These are phyloP conservation scores for Cercospora sp. DNA, from an alignment of 2,329 filamentous ascomycete species.

Conservation along the genomic window DNA sequence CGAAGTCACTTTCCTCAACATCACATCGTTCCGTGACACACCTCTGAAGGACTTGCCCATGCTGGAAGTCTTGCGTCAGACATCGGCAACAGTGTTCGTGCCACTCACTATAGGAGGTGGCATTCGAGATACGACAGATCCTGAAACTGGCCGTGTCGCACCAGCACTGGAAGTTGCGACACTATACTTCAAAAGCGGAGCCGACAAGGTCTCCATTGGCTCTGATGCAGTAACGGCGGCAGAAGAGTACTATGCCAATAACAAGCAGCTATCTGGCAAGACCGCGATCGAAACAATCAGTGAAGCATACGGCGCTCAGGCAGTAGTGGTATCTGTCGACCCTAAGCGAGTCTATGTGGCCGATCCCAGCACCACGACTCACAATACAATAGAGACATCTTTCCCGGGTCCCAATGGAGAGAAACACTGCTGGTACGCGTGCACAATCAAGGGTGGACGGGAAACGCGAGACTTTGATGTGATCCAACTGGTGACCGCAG, in stretches of 20 bases:
- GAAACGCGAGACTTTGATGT: conserved; percentile 95
- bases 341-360: conserved; percentile 85
- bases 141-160: conserved; percentile 75
- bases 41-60: conserved; percentile 90
- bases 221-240: conserved; percentile 91
- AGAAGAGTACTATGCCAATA: conserved; percentile 79
- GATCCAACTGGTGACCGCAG: conserved; percentile 79
- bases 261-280: conserved; percentile 68
- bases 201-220: conserved; percentile 96
- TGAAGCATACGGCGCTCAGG: conserved; percentile 89
- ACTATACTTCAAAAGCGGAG: conserved; percentile 95
- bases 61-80: conserved; percentile 85
- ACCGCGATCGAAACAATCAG: conserved; percentile 97
- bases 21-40: conserved; percentile 95
- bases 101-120: conserved; percentile 94
- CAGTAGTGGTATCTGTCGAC: conserved; percentile 93
- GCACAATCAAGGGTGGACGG: conserved; percentile 91
- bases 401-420: conserved; percentile 74
- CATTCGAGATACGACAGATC: conserved; percentile 88
- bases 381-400: conserved; percentile 72
- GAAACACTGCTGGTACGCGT: conserved; percentile 90
- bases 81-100: conserved; percentile 90
- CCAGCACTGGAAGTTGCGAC: conserved; percentile 89
- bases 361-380: conserved; percentile 65
- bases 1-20: conserved; percentile 97